Conservation (phyloP, 2,329 filamentous ascomycete species). For the Venturia effusa region DNA sequence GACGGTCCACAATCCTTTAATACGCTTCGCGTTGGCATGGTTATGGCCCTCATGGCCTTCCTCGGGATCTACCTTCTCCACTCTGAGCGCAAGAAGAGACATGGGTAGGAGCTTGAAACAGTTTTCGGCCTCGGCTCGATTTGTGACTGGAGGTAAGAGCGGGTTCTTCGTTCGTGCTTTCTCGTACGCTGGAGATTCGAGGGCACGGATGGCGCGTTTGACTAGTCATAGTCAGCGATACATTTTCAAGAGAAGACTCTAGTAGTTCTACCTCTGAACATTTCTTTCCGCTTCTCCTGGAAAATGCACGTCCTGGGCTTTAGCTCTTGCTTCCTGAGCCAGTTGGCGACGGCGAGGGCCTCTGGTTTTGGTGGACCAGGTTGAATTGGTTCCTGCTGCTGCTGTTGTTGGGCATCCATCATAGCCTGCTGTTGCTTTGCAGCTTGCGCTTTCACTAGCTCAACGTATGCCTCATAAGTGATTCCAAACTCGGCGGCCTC, state of each 20-base stretch:
- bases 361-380: slow-evolving; percentile 80
- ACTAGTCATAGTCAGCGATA: slow-evolving; percentile 43
- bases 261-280: slow-evolving; percentile 68
- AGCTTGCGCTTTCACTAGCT: slow-evolving; percentile 40
- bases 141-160: slow-evolving; percentile 74
- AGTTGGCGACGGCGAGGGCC: slow-evolving; percentile 80
- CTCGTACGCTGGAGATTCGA: slow-evolving; percentile 79
- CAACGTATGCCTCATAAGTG: slow-evolving; percentile 74
- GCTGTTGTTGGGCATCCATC: slow-evolving; percentile 28
- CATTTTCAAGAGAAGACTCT: background rate
- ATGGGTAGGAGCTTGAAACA: slow-evolving; percentile 90
- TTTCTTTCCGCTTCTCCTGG: slow-evolving; percentile 92
- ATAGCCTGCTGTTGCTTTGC: slow-evolving; percentile 42
- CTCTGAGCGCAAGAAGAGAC: slow-evolving; percentile 84
- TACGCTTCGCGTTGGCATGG: slow-evolving; percentile 55
- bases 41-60: slow-evolving; percentile 55
- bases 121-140: slow-evolving; percentile 83
- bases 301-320: slow-evolving; percentile 88
- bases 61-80: slow-evolving; percentile 72
- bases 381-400: slow-evolving; percentile 49
- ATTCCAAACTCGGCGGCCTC: slow-evolving; percentile 81
- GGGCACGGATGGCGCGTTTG: slow-evolving; percentile 85
- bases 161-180: slow-evolving; percentile 86
- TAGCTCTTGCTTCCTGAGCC: slow-evolving; percentile 70
- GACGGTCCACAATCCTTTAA: slow-evolving; percentile 95